These are phyloP conservation scores for Emiliania huxleyi DNA, from an alignment of 78 protist genomes.

Conservation along the genomic window DNA sequence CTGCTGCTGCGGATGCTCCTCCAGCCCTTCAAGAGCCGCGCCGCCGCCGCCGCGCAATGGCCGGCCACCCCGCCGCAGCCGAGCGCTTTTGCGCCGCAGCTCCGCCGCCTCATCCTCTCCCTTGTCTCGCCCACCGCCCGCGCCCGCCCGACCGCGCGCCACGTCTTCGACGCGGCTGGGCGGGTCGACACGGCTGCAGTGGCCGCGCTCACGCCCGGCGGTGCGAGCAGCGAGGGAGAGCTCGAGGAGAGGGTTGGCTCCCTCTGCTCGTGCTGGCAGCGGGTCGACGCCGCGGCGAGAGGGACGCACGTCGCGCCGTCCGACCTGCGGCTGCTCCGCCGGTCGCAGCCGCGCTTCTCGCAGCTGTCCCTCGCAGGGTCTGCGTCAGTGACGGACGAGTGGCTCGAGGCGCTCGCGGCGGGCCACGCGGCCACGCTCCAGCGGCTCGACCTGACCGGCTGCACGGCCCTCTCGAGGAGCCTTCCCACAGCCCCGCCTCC, in stretches of 20 bases:
- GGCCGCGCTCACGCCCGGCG: background rate
- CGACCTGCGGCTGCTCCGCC: background rate
- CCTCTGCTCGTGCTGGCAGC: constrained; percentile 18
- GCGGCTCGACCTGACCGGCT: background rate
- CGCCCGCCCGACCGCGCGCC: background rate
- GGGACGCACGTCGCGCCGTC: background rate
- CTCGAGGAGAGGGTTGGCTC: too few species aligned
- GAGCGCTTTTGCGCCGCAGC: background rate
- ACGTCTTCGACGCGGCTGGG: background rate
- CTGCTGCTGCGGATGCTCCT: constrained; percentile 12
- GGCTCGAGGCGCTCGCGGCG: background rate
- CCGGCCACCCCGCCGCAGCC: background rate
- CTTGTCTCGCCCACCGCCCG: background rate
- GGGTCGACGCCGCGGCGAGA: background rate
- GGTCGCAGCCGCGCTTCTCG: background rate
- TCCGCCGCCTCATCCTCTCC: background rate
- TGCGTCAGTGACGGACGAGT: background rate
- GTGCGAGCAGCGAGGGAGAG: too few species aligned
- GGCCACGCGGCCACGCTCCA: background rate
- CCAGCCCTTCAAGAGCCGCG: background rate
- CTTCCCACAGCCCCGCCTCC: too few species aligned
- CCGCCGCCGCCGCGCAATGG: background rate
- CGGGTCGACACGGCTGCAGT: too few species aligned
- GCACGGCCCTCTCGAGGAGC: background rate
- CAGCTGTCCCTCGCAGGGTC: background rate